Percentiles rank a stretch among this genome's conserved stretches.
These are phyloP conservation scores for Primulina huaijiensis DNA, from an alignment of 257 asterid genomes.

Conservation along the genomic window DNA sequence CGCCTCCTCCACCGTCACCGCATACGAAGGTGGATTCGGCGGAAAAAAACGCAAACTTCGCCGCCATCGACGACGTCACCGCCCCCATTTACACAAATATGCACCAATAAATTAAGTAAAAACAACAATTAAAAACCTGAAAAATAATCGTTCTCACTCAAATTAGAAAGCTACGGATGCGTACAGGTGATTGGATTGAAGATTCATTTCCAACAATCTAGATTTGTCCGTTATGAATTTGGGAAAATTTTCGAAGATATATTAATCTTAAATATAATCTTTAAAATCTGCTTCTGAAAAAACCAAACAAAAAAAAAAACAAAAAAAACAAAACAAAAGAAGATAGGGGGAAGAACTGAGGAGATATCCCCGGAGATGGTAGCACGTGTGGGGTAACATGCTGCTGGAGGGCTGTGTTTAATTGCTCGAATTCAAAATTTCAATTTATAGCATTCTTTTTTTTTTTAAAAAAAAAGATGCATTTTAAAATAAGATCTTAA, in stretches of 20 bases:
- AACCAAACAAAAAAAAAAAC: too few relatives aligned
- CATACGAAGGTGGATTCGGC: conserved; percentile 84
- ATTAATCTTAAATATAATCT: too few relatives aligned
- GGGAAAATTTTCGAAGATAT: not conserved
- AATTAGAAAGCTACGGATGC: not conserved
- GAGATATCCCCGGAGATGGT: not conserved
- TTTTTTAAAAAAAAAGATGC: too few relatives aligned
- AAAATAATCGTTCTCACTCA: not conserved
- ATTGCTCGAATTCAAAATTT: not conserved
- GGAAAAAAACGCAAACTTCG: conserved; percentile 94
- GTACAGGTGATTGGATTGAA: not conserved
- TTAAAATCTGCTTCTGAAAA: not conserved
- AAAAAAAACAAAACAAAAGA: not conserved
- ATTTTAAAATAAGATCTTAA: too few relatives aligned
- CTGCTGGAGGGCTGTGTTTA: not conserved
- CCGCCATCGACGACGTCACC: conserved; percentile 91
- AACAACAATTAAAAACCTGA: conserved; percentile 8
- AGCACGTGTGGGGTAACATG: not conserved
- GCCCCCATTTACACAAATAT: conserved; percentile 57
- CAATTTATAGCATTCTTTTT: not conserved
- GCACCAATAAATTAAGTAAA: not conserved
- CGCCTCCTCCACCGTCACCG: conserved; percentile 48
- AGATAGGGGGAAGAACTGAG: not conserved
- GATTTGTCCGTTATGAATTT: not conserved
- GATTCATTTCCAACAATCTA: not conserved